These are phyloP conservation scores for Amaranthus palmeri DNA, from an alignment of 148 eudicot genomes.

Conservation along the genomic window DNA sequence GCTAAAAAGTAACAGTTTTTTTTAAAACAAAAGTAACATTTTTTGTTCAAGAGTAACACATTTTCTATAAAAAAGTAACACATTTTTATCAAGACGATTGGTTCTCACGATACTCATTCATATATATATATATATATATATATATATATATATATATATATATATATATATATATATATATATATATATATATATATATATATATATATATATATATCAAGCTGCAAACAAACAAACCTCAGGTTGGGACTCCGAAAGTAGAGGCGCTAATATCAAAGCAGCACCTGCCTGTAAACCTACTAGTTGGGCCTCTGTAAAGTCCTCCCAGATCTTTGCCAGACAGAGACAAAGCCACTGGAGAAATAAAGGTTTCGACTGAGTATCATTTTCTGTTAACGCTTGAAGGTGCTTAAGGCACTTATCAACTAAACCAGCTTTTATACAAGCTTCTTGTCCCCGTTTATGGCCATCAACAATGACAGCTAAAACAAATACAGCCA, in stretches of 20 bases:
- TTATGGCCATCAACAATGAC: constrained; percentile 92
- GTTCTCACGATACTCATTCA: too few species aligned
- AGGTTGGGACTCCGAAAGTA: constrained; percentile 81
- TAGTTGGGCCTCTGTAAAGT: constrained; percentile 70
- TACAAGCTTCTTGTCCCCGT: constrained; percentile 88
- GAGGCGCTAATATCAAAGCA: constrained; percentile 51
- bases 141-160: too few species aligned
- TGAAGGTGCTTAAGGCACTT: constrained; percentile 87
- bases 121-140: too few species aligned
- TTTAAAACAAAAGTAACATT: too few species aligned
- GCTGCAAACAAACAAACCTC: constrained; percentile 48
- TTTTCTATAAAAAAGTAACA: too few species aligned
- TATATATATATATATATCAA: neutral
- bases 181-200: too few species aligned
- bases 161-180: too few species aligned
- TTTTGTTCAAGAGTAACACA: too few species aligned
- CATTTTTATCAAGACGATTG: too few species aligned
- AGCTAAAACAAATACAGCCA: constrained; percentile 98
- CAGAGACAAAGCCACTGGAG: constrained; percentile 98
- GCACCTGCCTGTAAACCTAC: constrained; percentile 73
- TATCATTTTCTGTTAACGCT: constrained; percentile 56
- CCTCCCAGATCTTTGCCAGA: constrained; percentile 96
- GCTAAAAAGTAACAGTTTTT: too few species aligned
- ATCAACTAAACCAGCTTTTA: constrained; percentile 71
- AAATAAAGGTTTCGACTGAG: constrained; percentile 75